Evolutionary conservation across 495 filamentous ascomycete species (phyloP).

Genomic region (Parmelia sp.): DNA sequence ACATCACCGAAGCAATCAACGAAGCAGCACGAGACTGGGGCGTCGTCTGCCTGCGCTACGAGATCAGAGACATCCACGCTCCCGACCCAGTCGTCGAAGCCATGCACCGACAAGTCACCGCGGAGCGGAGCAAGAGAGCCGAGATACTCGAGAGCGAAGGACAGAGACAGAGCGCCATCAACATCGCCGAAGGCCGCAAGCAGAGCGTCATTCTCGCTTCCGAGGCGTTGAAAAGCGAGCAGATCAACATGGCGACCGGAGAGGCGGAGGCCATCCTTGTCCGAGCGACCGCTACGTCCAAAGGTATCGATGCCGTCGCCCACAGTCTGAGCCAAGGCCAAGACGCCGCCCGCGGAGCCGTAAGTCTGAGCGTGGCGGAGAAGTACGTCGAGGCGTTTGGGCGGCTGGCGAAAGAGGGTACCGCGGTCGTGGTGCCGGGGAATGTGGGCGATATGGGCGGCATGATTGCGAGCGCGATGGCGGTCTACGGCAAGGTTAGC

Average conservation of each 20-base stretch:
- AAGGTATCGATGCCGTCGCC: constrained; percentile 81
- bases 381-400: constrained; percentile 97
- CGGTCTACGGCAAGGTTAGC: constrained; percentile 90
- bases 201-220: constrained; percentile 92
- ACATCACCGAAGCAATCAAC: constrained; percentile 97
- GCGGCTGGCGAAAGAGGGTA: constrained; percentile 86
- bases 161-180: constrained; percentile 93
- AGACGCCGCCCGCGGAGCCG: constrained; percentile 68
- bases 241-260: constrained; percentile 85
- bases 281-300: constrained; percentile 78
- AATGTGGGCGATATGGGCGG: constrained; percentile 95
- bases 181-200: constrained; percentile 95
- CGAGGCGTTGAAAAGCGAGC: constrained; percentile 81
- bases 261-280: constrained; percentile 90
- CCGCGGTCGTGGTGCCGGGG: constrained; percentile 87
- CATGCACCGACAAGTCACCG: constrained; percentile 97
- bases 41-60: constrained; percentile 90
- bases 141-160: constrained; percentile 96
- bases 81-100: constrained; percentile 86
- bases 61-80: constrained; percentile 97
- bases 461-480: constrained; percentile 95
- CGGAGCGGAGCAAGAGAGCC: constrained; percentile 90
- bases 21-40: constrained; percentile 96
- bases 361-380: constrained; percentile 85
- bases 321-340: constrained; percentile 61